A percentile compares a stretch with the other conserved stretches of the same genome.
Conservation (phyloP, 2,329 filamentous ascomycete genomes). For the Xylariomycetidae sp. region DNA sequence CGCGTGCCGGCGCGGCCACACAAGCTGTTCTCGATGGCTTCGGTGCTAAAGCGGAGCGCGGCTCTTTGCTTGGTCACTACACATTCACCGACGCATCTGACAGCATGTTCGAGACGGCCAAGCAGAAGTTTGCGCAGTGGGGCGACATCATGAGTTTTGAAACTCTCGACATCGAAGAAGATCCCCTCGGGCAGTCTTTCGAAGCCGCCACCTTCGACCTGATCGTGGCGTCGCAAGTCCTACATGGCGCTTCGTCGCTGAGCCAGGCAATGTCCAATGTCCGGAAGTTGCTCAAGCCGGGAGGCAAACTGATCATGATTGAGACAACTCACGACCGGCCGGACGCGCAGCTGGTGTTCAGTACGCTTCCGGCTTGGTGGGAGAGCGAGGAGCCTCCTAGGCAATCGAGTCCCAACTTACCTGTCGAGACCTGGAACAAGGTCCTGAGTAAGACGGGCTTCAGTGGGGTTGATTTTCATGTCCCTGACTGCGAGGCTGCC, state of each 20-base stretch:
- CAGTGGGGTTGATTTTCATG: constrained; percentile 13
- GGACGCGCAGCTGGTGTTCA: constrained; percentile 10
- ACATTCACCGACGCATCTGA: constrained; percentile 13
- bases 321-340: constrained; percentile 16
- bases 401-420: constrained; percentile 10
- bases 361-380: constrained; percentile 12
- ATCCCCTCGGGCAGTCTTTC: constrained; percentile 5
- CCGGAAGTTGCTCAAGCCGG: constrained; percentile 21
- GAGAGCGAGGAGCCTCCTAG: constrained; percentile 8
- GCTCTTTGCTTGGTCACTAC: constrained; percentile 9
- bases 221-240: constrained; percentile 9
- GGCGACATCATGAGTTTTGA: constrained; percentile 9
- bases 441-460: constrained; percentile 15
- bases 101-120: constrained; percentile 6
- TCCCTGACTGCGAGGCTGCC: constrained; percentile 4
- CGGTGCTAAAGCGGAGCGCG: too few relatives aligned
- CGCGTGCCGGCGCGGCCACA: constrained; percentile 7
- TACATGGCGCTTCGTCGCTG: constrained; percentile 12
- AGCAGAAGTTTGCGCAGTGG: constrained; percentile 3
- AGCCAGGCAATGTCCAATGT: constrained; percentile 22
- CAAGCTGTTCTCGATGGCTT: constrained; percentile 3
- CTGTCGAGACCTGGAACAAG: constrained; percentile 14
- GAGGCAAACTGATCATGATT: constrained; percentile 21
- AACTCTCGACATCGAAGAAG: constrained; percentile 7
- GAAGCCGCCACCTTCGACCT: constrained; percentile 8